Percentiles rank a stretch among this genome's conserved stretches.
Conservation (phyloP, 2,329 filamentous ascomycete species). For the Sphaerulina musiva region DNA sequence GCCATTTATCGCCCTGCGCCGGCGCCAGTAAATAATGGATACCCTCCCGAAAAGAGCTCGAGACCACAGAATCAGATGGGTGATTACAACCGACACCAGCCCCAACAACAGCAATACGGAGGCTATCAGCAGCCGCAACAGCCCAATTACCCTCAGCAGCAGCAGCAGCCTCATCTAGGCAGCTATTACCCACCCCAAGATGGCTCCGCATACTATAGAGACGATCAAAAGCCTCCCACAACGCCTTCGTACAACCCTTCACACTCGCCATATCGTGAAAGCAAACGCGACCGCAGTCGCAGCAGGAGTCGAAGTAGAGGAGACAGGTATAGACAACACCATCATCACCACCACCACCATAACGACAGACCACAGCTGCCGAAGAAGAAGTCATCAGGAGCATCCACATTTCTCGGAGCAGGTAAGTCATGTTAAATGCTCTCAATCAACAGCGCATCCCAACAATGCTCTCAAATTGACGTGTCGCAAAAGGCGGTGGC, state of each 20-base stretch:
- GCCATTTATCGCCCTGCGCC: constrained; percentile 21
- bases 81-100: constrained; percentile 11
- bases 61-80: constrained; percentile 11
- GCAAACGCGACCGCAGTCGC: constrained; percentile 20
- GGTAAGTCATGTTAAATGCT: constrained; percentile 9
- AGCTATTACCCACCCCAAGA: not conserved
- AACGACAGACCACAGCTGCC: constrained; percentile 13
- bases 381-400: constrained; percentile 23
- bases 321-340: constrained; percentile 11
- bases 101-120: constrained; percentile 14
- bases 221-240: constrained; percentile 11
- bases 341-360: not conserved
- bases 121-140: constrained; percentile 14
- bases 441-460: too few species aligned
- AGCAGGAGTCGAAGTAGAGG: constrained; percentile 17
- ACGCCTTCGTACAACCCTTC: constrained; percentile 18
- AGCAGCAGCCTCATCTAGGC: not conserved
- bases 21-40: constrained; percentile 16
- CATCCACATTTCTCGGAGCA: constrained; percentile 40
- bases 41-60: constrained; percentile 17
- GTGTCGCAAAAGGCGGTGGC: constrained; percentile 29
- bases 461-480: too few species aligned
- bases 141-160: constrained; percentile 1
- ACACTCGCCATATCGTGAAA: constrained; percentile 13
- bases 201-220: constrained; percentile 12